Base-by-base conservation (phyloP, 768 basidiomycete species). In the Galerina marginata region DNA sequence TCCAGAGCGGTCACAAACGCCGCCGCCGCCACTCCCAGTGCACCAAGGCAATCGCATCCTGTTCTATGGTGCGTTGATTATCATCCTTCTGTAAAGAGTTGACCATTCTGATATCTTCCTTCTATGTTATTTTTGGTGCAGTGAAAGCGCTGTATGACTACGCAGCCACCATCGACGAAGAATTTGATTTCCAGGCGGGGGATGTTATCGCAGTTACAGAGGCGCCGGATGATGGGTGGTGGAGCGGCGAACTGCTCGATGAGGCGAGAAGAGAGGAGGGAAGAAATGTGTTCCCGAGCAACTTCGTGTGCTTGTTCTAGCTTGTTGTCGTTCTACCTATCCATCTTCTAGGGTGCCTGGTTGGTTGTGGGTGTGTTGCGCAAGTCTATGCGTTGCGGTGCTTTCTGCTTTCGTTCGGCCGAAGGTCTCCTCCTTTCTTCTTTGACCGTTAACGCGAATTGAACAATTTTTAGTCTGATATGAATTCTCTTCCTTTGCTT, bases 171-270 rank as follows among this genome's bases (percentile, higher is more conserved):
- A 93, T 90, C 62, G 86, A 91, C 2, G 94, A 96, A 69, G 96
- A 98, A 75, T 98, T 99, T 75, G 91, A 95, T 75, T 98, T 99
- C 85, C 93, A 95, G 71, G 77, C 87, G 11, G 93, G 92, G n/a
- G 96, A 99, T 77, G 90, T 97, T 63, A 97, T 99, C 65, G 96
- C 96, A 1, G 96, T 99, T 20, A 96, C 94, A 0, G 85, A 87
- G 9, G 96, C 95, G 15, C 95, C 95, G 9, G 95, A 95, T 68
- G 96, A 97, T 71, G 96, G 96, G 1, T 98, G 96, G 96, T 99
- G 96, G 96, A 92, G 89, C 65, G 96, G 96, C 16, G 89, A 91
- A 69, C 73, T 94, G 62, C 74, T 93, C 47, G 90, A 92, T 65
- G 91, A 93, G 65, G 79, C 80, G 42, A 79, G 93, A 67, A 79